Conservation (phyloP, 768 basidiomycete species). For the Auricularia auricula-judae region DNA sequence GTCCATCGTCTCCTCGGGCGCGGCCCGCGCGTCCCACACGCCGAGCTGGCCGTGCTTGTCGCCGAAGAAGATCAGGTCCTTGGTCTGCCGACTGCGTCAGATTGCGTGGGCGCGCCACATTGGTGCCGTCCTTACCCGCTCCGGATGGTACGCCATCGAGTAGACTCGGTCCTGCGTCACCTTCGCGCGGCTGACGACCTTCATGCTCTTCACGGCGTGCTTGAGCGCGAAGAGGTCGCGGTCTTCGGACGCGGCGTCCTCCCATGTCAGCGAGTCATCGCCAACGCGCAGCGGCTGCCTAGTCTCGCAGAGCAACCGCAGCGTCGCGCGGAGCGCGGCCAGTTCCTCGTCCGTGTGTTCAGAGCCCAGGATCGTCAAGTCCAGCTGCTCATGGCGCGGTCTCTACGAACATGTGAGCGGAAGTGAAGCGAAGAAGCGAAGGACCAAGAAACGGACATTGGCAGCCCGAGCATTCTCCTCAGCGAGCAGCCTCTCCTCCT, state of each 20-base stretch:
- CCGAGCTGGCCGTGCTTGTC: conserved; percentile 79
- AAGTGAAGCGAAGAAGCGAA: background rate
- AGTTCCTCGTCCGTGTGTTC: conserved; percentile 36
- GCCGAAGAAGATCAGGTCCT: conserved; percentile 82
- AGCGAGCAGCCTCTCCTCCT: conserved; percentile 47
- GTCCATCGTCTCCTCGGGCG: conserved; percentile 47
- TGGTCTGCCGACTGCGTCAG: conserved; percentile 25
- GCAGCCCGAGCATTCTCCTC: conserved; percentile 54
- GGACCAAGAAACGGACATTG: conserved; percentile 21
- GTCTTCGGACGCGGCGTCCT: conserved; percentile 33
- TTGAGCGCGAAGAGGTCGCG: conserved; percentile 42
- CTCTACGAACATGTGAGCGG: conserved; percentile 12
- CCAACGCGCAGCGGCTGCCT: conserved; percentile 29
- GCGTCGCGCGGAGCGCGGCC: conserved; percentile 30
- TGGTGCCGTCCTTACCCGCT: conserved; percentile 22
- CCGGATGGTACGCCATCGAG: conserved; percentile 72
- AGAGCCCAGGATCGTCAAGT: conserved; percentile 45
- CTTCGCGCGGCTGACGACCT: conserved; percentile 67
- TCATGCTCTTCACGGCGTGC: conserved; percentile 41
- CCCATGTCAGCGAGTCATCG: conserved; percentile 16
- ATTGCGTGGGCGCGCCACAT: background rate
- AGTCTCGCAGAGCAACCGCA: conserved; percentile 30
- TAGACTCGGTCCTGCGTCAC: conserved; percentile 69
- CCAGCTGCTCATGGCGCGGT: conserved; percentile 58
- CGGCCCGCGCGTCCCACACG: conserved; percentile 77